phyloP scores from a whole-genome alignment of 306 rosid species.

The Dalbergia cochinchinensis region DNA sequence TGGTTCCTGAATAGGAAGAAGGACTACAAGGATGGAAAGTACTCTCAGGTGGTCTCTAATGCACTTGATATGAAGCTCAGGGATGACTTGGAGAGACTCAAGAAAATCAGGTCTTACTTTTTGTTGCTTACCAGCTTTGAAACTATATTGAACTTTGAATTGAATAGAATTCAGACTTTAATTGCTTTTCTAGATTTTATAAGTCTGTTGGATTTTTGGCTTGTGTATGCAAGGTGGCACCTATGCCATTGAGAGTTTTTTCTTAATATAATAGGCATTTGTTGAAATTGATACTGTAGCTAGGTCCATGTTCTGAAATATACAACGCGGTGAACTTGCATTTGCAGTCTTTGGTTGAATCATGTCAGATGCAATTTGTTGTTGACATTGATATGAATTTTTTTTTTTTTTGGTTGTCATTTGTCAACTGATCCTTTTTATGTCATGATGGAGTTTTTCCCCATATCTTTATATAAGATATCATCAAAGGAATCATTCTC shows the following conservation, averaged over 20 bases:
- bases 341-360: no score
- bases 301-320: neutral
- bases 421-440: no score
- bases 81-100: constrained; percentile 66
- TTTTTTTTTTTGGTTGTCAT: no score
- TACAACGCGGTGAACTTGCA: neutral
- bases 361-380: no score
- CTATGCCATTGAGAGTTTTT: neutral
- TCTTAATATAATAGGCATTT: neutral
- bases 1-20: constrained; percentile 68
- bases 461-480: no score
- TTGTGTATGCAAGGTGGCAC: neutral
- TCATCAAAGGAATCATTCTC: no score
- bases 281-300: neutral
- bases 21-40: constrained; percentile 68
- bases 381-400: no score
- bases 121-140: neutral
- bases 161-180: neutral
- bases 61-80: constrained; percentile 62
- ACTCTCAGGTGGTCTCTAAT: constrained; percentile 62
- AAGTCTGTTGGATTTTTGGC: neutral
- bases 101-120: constrained; percentile 57
- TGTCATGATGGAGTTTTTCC: no score
- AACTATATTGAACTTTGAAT: neutral
- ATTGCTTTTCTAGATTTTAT: neutral